Base-by-base conservation (phyloP, 179 eudicot genomes). In the Silene noctiflora region DNA sequence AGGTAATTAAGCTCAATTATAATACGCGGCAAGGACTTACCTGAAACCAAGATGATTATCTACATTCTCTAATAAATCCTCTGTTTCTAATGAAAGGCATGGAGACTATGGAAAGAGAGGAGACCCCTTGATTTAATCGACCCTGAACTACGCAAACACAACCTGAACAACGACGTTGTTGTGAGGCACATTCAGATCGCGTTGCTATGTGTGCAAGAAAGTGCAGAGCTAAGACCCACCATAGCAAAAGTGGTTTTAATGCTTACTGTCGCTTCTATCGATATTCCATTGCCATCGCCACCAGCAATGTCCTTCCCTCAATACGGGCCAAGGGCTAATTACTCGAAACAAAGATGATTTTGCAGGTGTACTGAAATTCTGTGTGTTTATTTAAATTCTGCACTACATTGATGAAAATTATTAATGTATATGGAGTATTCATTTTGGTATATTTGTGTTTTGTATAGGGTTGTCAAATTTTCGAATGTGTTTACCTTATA, bases 51-150 rank as follows among this genome's bases (percentile, higher is more conserved):
- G 19, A 53, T 53, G 6, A 53, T 53, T n/a, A n/a, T n/a, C n/a
- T 14, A 42, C 10, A 8, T 9, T 21, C 22, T 19, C 12, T 63
- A 2, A 63, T 6, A 63, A 63, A 25, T 3, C 12, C 27, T 24
- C 13, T 29, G 35, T 13, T 64, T 4, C 0, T 13, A 12, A 11
- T 59, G 53, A 21, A 81, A 89, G 89, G 88, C 83, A 42, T 87
- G 91, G 91, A 76, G 81, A 78, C 66, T 86, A 2, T 87, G 93
- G 93, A 84, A 63, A 48, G 83, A 79, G 46, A 79, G 78, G 13
- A 44, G 65, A 4, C 65, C 77, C 0, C 0, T 67, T 44, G 76
- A 85, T 2, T 39, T 86, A 5, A 48, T 81, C 9, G 91, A 88
- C 72, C 78, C 79, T 6, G 29, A 51, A 19, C 75, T 88, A 53